Conservation (phyloP, 1,284 basidiomycete genomes). For the Puccinia horiana region DNA sequence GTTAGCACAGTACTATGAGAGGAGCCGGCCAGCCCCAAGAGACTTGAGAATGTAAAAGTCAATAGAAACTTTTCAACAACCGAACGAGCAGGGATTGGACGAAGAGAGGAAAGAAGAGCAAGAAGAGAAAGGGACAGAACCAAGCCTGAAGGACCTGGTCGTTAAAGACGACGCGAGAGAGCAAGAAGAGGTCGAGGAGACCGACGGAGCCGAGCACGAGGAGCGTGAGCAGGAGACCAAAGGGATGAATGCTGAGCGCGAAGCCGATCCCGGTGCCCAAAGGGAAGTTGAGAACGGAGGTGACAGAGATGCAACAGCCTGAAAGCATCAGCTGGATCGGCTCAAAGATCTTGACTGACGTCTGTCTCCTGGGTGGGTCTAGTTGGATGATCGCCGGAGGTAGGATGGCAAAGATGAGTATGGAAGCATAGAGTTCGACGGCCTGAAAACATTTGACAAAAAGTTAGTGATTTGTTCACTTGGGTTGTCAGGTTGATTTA, state of each 20-base stretch:
- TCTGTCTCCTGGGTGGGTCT: neutral
- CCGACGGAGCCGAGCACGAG: neutral
- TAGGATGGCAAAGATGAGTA: slow-evolving; percentile 2
- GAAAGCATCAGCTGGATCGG: slow-evolving; percentile 31
- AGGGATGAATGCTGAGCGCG: neutral
- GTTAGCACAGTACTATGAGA: too few relatives aligned
- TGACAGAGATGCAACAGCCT: slow-evolving; percentile 24
- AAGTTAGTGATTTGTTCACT: neutral
- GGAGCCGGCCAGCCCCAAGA: too few relatives aligned
- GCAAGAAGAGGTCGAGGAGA: neutral
- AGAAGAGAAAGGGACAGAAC: slow-evolving; percentile 21
- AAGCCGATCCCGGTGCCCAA: slow-evolving; percentile 22
- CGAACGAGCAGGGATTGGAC: slow-evolving; percentile 14
- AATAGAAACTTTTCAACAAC: slow-evolving; percentile 25
- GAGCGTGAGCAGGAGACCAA: neutral
- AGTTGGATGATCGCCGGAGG: slow-evolving; percentile 12
- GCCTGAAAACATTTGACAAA: slow-evolving; percentile 10
- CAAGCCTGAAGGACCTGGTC: slow-evolving; percentile 33
- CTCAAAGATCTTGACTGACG: slow-evolving; percentile 22
- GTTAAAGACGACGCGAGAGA: neutral
- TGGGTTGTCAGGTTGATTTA: neutral
- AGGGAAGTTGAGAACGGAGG: slow-evolving; percentile 30
- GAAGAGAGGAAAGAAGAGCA: slow-evolving; percentile 28
- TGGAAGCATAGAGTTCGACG: neutral
- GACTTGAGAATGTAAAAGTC: neutral